phyloP scores from a whole-genome alignment of 23 red algal species.

The Gracilaria gracilis region DNA sequence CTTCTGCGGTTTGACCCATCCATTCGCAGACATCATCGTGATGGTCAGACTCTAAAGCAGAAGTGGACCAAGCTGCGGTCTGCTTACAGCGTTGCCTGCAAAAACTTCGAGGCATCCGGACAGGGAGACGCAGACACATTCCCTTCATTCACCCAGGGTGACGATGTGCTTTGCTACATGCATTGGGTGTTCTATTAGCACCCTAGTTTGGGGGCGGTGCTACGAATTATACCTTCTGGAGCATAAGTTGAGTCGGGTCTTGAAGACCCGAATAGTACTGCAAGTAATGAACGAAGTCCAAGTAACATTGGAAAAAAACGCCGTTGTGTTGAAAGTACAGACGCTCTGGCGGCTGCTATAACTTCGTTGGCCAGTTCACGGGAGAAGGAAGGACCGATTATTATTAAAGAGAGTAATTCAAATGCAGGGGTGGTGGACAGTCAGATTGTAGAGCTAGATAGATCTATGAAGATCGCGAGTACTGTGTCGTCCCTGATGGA shows the following conservation, averaged over 20 bases:
- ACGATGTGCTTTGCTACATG: slow-evolving; percentile 35
- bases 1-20: slow-evolving; percentile 13
- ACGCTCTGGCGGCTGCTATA: slow-evolving; percentile 23
- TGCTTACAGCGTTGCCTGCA: not conserved
- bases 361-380: slow-evolving; percentile 26
- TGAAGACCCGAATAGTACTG: not conserved
- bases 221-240: not conserved
- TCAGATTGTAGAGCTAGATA: slow-evolving; percentile 23
- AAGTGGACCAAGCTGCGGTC: slow-evolving; percentile 14
- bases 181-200: slow-evolving; percentile 49
- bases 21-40: not conserved
- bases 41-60: slow-evolving; percentile 37
- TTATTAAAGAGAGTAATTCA: slow-evolving; percentile 27
- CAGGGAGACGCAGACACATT: slow-evolving; percentile 19
- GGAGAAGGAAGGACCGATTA: not conserved
- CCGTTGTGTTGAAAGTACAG: slow-evolving; percentile 5
- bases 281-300: not conserved
- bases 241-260: slow-evolving; percentile 25
- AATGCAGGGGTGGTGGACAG: not conserved
- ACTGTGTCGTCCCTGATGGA: slow-evolving; percentile 46
- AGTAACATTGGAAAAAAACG: not conserved
- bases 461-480: slow-evolving; percentile 18
- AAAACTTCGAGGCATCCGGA: slow-evolving; percentile 28
- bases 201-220: slow-evolving; percentile 9
- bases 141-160: slow-evolving; percentile 4